Percentiles rank a stretch among this genome's conserved stretches.
Evolutionary conservation across 73 alveolate genomes (phyloP).

Genomic region (Tetrahymena elliotti): DNA sequence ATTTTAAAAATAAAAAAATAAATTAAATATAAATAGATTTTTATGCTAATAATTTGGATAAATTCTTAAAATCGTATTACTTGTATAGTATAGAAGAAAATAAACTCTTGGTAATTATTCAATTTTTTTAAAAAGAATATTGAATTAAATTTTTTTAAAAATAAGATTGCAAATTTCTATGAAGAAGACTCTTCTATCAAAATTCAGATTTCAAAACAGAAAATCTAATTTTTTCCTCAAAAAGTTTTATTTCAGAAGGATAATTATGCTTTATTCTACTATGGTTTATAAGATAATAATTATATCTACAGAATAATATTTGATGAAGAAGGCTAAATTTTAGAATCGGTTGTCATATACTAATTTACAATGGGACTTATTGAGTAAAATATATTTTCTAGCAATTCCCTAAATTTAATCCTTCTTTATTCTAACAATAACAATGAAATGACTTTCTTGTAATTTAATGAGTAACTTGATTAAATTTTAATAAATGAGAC

Average conservation of each 20-base stretch:
- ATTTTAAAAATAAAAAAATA: too few relatives aligned
- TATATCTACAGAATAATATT: not conserved
- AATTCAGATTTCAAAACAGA: not conserved
- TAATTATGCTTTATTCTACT: not conserved
- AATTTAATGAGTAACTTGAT: not conserved
- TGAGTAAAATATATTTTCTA: not conserved
- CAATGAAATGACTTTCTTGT: too few relatives aligned
- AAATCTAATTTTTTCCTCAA: not conserved
- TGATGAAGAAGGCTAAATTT: not conserved
- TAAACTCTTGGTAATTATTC: not conserved
- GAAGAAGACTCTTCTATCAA: not conserved
- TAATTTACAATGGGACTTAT: not conserved
- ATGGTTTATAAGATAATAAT: too few relatives aligned
- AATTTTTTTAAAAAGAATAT: too few relatives aligned
- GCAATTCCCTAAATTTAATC: not conserved
- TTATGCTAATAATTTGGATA: too few relatives aligned
- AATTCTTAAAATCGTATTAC: too few relatives aligned
- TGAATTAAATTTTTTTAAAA: too few relatives aligned
- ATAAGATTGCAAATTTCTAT: not conserved
- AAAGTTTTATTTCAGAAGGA: too few relatives aligned
- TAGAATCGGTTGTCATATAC: not conserved
- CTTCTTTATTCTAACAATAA: too few relatives aligned
- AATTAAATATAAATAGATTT: not conserved
- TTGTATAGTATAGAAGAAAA: too few relatives aligned
- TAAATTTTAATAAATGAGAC: not conserved